phyloP scores from a whole-genome alignment of 108 stramenopile genomes.

The Cyclotella cryptica region DNA sequence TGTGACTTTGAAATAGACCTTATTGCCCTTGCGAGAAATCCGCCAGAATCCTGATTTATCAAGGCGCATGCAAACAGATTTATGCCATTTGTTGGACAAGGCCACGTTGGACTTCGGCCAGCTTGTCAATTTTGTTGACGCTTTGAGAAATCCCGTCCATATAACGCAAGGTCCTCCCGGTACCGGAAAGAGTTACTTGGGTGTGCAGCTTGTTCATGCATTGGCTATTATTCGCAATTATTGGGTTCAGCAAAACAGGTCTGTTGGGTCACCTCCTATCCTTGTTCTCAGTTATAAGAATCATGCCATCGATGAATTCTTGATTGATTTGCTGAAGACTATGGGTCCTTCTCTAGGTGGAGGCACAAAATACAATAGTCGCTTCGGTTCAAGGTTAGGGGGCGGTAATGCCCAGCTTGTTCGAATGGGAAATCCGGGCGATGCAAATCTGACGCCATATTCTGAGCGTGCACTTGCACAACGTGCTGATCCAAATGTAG shows the following conservation, averaged over 20 bases:
- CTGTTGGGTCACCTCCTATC: conserved; percentile 47
- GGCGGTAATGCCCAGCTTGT: conserved; percentile 5
- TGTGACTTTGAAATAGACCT: not conserved
- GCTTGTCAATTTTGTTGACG: conserved; percentile 50
- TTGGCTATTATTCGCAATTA: conserved; percentile 42
- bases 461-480: conserved; percentile 30
- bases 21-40: conserved; percentile 55
- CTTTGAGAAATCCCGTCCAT: conserved; percentile 53
- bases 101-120: conserved; percentile 51
- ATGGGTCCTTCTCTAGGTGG: conserved; percentile 13
- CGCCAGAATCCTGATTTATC: conserved; percentile 30
- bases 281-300: conserved; percentile 59
- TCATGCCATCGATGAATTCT: conserved; percentile 58
- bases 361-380: conserved; percentile 1
- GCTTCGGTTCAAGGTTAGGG: conserved; percentile 17
- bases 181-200: conserved; percentile 28
- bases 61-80: conserved; percentile 7
- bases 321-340: conserved; percentile 42
- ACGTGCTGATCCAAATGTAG: conserved; percentile 9
- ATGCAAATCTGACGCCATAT: conserved; percentile 12
- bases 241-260: conserved; percentile 33
- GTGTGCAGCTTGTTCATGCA: conserved; percentile 55
- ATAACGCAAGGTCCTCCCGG: conserved; percentile 55
- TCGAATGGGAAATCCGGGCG: conserved; percentile 17
- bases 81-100: conserved; percentile 27